phyloP scores from a whole-genome alignment of 192 early-diverging fungal species.

The Gonapodya prolifera region DNA sequence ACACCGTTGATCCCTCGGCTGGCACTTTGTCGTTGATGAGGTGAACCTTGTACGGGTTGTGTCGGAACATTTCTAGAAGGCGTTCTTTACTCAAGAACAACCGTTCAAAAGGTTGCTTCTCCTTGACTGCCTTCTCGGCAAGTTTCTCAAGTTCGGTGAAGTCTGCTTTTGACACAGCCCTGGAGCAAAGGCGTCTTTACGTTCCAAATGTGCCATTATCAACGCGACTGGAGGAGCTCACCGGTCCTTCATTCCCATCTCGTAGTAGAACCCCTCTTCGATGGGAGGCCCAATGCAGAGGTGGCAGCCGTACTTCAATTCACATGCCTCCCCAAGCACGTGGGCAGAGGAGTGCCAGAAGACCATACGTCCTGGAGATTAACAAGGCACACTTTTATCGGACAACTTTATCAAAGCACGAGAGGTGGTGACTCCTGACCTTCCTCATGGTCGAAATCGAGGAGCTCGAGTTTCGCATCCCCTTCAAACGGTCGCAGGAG shows the following conservation, averaged over 20 bases:
- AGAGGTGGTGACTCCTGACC: no score
- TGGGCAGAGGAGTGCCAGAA: constrained; percentile 99
- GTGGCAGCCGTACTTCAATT: constrained; percentile 94
- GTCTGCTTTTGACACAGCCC: constrained; percentile 65
- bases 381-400: neutral
- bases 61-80: constrained; percentile 92
- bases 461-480: constrained; percentile 66
- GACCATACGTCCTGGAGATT: constrained; percentile 56
- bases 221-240: constrained; percentile 14
- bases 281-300: constrained; percentile 93
- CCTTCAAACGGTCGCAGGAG: constrained; percentile 73
- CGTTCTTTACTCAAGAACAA: constrained; percentile 76
- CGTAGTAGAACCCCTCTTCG: constrained; percentile 94
- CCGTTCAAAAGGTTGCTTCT: constrained; percentile 91
- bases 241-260: constrained; percentile 72
- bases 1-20: constrained; percentile 58
- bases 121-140: constrained; percentile 76
- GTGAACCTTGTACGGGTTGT: constrained; percentile 96
- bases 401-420: neutral
- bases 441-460: constrained; percentile 90
- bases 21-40: constrained; percentile 59
- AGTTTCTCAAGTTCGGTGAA: constrained; percentile 78
- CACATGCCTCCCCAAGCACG: constrained; percentile 92
- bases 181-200: constrained; percentile 58
- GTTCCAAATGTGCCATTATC: constrained; percentile 48